These are phyloP conservation scores for Pleurotus cornucopiae DNA, from an alignment of 768 basidiomycete species.

Conservation along the genomic window DNA sequence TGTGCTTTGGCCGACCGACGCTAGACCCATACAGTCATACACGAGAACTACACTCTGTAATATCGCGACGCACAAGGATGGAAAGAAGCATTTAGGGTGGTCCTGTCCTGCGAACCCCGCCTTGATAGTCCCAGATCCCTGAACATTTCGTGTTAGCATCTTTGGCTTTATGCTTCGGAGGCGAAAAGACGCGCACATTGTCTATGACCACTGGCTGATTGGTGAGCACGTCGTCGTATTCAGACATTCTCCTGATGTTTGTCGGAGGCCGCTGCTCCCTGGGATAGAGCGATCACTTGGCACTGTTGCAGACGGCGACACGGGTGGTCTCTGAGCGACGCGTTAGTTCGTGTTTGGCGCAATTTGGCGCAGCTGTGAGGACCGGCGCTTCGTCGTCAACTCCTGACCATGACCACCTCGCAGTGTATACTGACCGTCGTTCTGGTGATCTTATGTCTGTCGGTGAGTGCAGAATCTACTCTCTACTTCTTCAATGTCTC, in stretches of 20 bases:
- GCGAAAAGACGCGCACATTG: slow-evolving; percentile 60
- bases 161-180: background rate
- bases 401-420: slow-evolving; percentile 16
- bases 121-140: slow-evolving; percentile 99
- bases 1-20: slow-evolving; percentile 96
- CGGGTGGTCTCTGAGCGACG: background rate
- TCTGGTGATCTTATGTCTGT: slow-evolving; percentile 10
- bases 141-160: slow-evolving; percentile 18
- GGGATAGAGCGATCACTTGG: background rate
- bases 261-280: background rate
- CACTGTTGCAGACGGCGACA: background rate
- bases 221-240: slow-evolving; percentile 91
- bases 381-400: background rate
- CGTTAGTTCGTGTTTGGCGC: background rate
- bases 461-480: background rate
- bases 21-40: slow-evolving; percentile 36
- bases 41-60: slow-evolving; percentile 22
- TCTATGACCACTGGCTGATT: slow-evolving; percentile 99
- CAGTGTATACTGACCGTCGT: slow-evolving; percentile 13
- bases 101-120: slow-evolving; percentile 99
- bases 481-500: too few species aligned
- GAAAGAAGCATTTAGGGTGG: slow-evolving; percentile 99
- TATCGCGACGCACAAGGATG: slow-evolving; percentile 81
- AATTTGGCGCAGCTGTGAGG: background rate
- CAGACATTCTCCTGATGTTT: slow-evolving; percentile 62